These are phyloP conservation scores for Drosera capensis DNA, from an alignment of 148 eudicot species.

Conservation along the genomic window DNA sequence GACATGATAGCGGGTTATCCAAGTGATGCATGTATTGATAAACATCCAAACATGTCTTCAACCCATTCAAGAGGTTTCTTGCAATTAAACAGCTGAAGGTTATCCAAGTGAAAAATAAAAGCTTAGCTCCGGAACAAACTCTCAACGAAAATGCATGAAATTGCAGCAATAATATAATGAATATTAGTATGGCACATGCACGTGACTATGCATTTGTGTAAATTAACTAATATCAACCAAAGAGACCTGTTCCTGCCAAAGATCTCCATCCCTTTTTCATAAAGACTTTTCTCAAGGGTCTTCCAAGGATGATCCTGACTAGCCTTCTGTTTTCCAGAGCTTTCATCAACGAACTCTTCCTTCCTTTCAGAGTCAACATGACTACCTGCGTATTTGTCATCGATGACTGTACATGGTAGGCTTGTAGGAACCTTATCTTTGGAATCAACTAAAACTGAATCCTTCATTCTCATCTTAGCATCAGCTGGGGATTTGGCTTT, in stretches of 20 bases:
- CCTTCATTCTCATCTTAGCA: conserved; percentile 40
- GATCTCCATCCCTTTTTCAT: conserved; percentile 80
- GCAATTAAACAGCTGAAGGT: conserved; percentile 87
- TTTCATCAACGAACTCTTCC: conserved; percentile 61
- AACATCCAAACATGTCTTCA: conserved; percentile 79
- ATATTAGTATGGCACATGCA: too few relatives aligned
- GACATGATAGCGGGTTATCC: conserved; percentile 35
- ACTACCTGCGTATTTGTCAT: conserved; percentile 12
- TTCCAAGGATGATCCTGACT: conserved; percentile 54
- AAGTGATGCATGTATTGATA: conserved; percentile 51
- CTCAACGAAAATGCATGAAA: too few relatives aligned
- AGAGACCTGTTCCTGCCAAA: conserved; percentile 88
- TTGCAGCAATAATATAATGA: too few relatives aligned
- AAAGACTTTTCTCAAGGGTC: conserved; percentile 73
- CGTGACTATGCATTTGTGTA: neutral
- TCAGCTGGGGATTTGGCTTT: conserved; percentile 27
- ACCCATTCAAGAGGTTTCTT: conserved; percentile 74
- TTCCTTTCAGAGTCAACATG: conserved; percentile 34
- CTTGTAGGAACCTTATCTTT: conserved; percentile 22
- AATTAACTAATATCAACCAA: neutral
- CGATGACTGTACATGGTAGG: conserved; percentile 16
- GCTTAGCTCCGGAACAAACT: too few relatives aligned
- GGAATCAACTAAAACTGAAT: conserved; percentile 15
- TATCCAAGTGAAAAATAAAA: conserved; percentile 52
- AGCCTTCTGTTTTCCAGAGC: conserved; percentile 36